Conservation (phyloP, 2,329 filamentous ascomycete genomes). For the Elsinoe arachidis region DNA sequence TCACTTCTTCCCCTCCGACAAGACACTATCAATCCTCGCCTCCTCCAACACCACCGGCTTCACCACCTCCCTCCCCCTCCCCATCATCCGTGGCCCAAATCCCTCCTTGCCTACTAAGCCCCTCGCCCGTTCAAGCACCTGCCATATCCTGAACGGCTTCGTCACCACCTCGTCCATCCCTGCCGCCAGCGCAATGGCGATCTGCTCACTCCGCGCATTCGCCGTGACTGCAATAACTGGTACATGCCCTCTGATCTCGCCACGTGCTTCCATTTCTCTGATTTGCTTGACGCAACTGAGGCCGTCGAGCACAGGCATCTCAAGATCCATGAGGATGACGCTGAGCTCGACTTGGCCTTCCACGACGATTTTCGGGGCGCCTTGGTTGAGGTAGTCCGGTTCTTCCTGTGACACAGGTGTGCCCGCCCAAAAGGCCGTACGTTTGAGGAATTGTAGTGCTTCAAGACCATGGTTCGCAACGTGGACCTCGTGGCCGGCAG, state of each 20-base stretch:
- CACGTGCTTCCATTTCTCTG: constrained; percentile 19
- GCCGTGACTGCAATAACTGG: constrained; percentile 25
- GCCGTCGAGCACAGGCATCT: constrained; percentile 27
- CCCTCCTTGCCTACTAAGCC: constrained; percentile 2
- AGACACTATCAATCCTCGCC: constrained; percentile 8
- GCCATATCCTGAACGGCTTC: constrained; percentile 12
- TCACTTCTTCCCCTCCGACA: neutral
- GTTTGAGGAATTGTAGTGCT: constrained; percentile 27
- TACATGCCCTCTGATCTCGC: constrained; percentile 17
- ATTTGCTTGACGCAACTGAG: constrained; percentile 21
- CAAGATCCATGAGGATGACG: constrained; percentile 25
- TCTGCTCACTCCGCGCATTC: constrained; percentile 24
- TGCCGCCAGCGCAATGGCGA: constrained; percentile 19
- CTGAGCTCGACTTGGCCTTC: constrained; percentile 15
- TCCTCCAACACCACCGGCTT: neutral
- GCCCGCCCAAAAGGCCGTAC: constrained; percentile 16
- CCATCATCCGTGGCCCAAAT: neutral
- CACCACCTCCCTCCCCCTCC: neutral
- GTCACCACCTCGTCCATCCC: constrained; percentile 20
- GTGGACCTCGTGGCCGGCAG: constrained; percentile 14
- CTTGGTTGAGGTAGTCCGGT: constrained; percentile 12
- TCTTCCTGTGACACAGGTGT: neutral
- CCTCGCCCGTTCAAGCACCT: constrained; percentile 10
- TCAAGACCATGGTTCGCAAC: constrained; percentile 34
- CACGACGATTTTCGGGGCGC: neutral